These are phyloP conservation scores for Caryocar brasiliense DNA, from an alignment of 441 rosid species.

Conservation along the genomic window DNA sequence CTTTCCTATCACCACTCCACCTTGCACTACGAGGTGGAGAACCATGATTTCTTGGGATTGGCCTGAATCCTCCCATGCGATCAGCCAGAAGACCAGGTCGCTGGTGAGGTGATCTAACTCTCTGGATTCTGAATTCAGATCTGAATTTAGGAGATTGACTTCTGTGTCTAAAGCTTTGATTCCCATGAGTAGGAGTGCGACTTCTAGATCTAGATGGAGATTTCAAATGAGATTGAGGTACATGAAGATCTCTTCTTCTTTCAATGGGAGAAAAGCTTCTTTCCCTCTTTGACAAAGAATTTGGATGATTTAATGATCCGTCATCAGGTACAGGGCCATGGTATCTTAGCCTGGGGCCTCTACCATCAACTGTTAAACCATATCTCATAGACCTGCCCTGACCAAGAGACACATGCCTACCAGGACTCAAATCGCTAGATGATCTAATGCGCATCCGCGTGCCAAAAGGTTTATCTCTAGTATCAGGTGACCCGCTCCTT, in stretches of 20 bases:
- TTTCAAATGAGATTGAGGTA: background rate
- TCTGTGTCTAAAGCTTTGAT: slow-evolving; percentile 2
- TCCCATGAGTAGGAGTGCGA: background rate
- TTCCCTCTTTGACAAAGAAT: slow-evolving; percentile 3
- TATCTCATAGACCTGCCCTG: slow-evolving; percentile 11
- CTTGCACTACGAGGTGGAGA: slow-evolving; percentile 6
- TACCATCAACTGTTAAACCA: slow-evolving; percentile 3
- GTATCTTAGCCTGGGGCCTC: slow-evolving; percentile 2
- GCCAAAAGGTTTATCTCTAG: slow-evolving; percentile 6
- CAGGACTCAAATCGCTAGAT: slow-evolving; percentile 12
- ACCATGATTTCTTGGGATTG: slow-evolving; percentile 3
- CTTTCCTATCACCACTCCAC: slow-evolving; percentile 8
- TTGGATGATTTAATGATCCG: background rate
- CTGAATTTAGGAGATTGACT: slow-evolving; percentile 13
- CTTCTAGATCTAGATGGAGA: slow-evolving; percentile 10
- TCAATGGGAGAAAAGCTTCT: slow-evolving; percentile 15
- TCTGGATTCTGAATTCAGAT: slow-evolving; percentile 2
- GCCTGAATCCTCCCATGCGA: background rate
- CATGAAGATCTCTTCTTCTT: slow-evolving; percentile 5
- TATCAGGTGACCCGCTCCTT: slow-evolving; percentile 6
- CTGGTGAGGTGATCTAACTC: slow-evolving; percentile 2
- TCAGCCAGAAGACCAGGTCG: background rate
- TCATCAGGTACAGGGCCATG: slow-evolving; percentile 1
- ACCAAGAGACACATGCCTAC: slow-evolving; percentile 5
- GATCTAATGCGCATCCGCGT: background rate